phyloP scores from a whole-genome alignment of 2,329 filamentous ascomycete genomes.

The Xylariaceae sp. region DNA sequence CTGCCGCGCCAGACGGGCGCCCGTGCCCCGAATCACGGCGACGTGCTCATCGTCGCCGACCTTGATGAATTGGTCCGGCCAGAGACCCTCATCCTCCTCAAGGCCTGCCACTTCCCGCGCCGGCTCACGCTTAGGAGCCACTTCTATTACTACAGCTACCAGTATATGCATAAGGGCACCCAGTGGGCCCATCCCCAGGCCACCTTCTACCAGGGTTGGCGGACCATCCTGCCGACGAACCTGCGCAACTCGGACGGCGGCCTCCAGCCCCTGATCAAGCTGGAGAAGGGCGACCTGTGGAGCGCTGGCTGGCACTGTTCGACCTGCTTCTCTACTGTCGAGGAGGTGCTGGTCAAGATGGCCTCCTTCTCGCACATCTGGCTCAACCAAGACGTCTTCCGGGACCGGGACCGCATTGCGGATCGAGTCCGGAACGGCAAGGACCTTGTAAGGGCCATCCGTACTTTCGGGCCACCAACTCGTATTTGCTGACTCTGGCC shows the following conservation, averaged over 20 bases:
- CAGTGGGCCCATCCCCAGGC: conserved; percentile 55
- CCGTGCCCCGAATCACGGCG: conserved; percentile 36
- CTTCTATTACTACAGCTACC: conserved; percentile 53
- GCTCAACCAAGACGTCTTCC: conserved; percentile 43
- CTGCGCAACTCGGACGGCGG: conserved; percentile 42
- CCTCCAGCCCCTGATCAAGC: conserved; percentile 28
- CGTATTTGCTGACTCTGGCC: too few species aligned
- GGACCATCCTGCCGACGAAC: conserved; percentile 46
- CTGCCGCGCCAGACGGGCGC: conserved; percentile 38
- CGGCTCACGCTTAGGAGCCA: conserved; percentile 43
- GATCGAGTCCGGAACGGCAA: conserved; percentile 41
- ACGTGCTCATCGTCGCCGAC: conserved; percentile 53
- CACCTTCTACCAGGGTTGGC: conserved; percentile 41
- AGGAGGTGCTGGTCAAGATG: conserved; percentile 49
- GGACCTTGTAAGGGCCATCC: too few species aligned
- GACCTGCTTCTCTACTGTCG: conserved; percentile 50
- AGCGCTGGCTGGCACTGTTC: conserved; percentile 57
- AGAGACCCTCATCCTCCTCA: conserved; percentile 38
- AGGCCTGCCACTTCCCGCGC: conserved; percentile 43
- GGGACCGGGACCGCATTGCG: conserved; percentile 40
- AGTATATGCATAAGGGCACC: conserved; percentile 37
- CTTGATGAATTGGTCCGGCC: conserved; percentile 54
- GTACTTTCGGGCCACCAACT: too few species aligned
- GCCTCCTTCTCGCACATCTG: conserved; percentile 46
- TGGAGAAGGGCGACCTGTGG: conserved; percentile 23